Base-by-base conservation (phyloP, 2,329 filamentous ascomycete genomes). In the Orbilia javanica region DNA sequence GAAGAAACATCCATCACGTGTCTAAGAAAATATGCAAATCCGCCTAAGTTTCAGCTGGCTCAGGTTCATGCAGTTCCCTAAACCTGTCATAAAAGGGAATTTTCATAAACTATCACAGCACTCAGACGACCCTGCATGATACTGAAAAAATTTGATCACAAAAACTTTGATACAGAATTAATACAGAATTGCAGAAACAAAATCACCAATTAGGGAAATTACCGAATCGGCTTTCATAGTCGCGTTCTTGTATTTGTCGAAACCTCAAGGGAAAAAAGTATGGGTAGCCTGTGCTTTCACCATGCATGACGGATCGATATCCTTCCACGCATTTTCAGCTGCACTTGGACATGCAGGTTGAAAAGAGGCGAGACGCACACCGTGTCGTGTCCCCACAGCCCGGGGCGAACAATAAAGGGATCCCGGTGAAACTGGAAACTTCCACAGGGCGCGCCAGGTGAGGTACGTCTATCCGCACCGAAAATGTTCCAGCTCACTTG, bases 301-400 rank as follows among this genome's bases (percentile, higher is more conserved):
- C 50, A 63, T 70, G 73, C 73, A 65, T 77, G 44, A 70, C 65
- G 48, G 65, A 70, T 66, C 42, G 39, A 63, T 65, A 55, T 55
- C 46, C 69, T 46, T 67, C 66, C 39, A 62, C 31, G 66, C 52
- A 60, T 62, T 52, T 77, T 77, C 73, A 77, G 73, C 73, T 77
- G 73, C 34, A 42, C 66, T 70, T 66, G 73, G 50, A 63, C 73
- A 69, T 65, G 66, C 73, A 68, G 66, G 48, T 70, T 25, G 50
- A 77, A 68, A 68, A 77, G 66, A 77, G 73, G 73, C 73, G 73
- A 77, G 65, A 71, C 60, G 65, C 65, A 77, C 57, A 66, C 73
- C 66, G 65, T 77, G 73, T 77, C 73, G 73, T 77, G 73, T 77
- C 73, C 48, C 73, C 73, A 77, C 66, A 31, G 25, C 64, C 65